Base-by-base conservation (phyloP, 2,329 filamentous ascomycete species). In the Talaromyces marneffei region DNA sequence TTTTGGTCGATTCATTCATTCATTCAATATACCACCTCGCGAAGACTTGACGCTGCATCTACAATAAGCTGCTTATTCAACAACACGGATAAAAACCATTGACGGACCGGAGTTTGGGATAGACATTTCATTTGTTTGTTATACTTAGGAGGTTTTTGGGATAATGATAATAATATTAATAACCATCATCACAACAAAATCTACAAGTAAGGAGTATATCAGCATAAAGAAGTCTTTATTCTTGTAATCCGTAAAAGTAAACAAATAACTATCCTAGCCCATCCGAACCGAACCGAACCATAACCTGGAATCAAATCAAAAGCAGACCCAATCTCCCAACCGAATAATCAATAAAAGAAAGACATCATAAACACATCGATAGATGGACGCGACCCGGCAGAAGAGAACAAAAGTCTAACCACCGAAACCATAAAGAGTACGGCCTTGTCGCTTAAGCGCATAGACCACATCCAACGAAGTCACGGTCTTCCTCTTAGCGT, bases 371-470 rank as follows among this genome's bases (percentile, higher is more conserved):
- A 60, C 20, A 48, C 44, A 48, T 48, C 16, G 31, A 31, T 5
- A 14, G n/a, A n/a, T n/a, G n/a, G n/a, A n/a, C n/a, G n/a, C n/a
- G 44, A 29, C 18, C 37, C 20, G 29, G 35, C 9, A 20, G 10
- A n/a, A 56, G 40, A 55, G 12, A n/a, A 27, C n/a, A 35, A 44
- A 48, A 66, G 62, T 73, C 86, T 90, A 93, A 85, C 89, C 90
- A 84, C 90, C 90, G 84, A 92, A 92, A 82, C 90, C 89, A 83
- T 92, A 93, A 68, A 92, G 88, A 75, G 89, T 64, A 74, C 83
- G 82, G 74, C 83, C 83, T 79, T 85, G 83, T 76, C 83, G 77
- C 81, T 86, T 85, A 69, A 86, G 81, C 39, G 83, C 83, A 73
- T 85, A 85, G 74, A 86, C 83, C 61, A 86, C 83, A 70, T 86